These are phyloP conservation scores for Xylaria polymorpha DNA, from an alignment of 2,329 filamentous ascomycete species.

Conservation along the genomic window DNA sequence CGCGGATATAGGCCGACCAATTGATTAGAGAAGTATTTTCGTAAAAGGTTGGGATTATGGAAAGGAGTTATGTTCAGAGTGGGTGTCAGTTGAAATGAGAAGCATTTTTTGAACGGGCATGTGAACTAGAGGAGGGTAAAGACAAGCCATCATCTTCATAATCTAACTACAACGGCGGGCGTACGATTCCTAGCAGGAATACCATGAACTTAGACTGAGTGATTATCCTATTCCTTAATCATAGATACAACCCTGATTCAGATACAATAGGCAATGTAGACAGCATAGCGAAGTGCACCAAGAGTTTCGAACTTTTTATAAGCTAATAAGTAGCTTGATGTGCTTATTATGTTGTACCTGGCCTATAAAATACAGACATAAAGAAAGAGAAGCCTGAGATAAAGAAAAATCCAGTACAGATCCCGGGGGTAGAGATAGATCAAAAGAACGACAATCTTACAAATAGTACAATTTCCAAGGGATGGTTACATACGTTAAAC, in stretches of 20 bases:
- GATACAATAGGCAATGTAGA: neutral
- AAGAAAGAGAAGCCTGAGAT: conserved; percentile 1
- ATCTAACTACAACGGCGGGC: neutral
- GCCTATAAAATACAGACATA: conserved; percentile 3
- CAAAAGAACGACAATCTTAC: neutral
- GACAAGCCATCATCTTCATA: neutral
- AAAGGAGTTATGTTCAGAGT: neutral
- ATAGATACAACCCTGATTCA: neutral
- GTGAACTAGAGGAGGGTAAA: neutral
- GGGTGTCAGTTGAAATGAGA: neutral
- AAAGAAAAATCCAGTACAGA: neutral
- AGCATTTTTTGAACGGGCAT: neutral
- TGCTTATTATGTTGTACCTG: neutral
- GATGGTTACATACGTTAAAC: neutral
- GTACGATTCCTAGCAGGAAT: neutral
- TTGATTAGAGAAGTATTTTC: neutral
- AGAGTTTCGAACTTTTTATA: neutral
- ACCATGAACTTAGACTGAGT: neutral
- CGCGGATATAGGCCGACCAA: neutral
- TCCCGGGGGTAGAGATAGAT: neutral
- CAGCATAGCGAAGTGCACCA: neutral
- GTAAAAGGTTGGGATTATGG: neutral
- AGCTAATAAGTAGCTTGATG: too few species aligned
- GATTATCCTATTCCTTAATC: neutral
- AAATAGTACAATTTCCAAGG: conserved; percentile 26